Base-by-base conservation (phyloP, 2,329 filamentous ascomycete genomes). In the Trichocomaceae sp. region DNA sequence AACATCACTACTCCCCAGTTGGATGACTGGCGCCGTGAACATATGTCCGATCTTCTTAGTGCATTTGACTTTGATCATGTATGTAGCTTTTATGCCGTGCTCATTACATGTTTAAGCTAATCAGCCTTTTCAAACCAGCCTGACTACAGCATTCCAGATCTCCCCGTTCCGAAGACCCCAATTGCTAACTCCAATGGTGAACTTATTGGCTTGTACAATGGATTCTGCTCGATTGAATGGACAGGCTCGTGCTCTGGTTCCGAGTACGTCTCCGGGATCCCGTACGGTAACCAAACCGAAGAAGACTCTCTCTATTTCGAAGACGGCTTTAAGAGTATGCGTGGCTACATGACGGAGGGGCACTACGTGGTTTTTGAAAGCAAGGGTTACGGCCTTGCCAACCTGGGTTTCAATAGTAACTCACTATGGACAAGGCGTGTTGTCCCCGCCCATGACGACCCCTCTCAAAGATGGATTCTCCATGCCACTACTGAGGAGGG, bases 321-420 rank as follows among this genome's bases (percentile, higher is more conserved):
- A 59, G 67, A 77, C 33, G 80, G 80, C 1, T 82, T 75, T 70
- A 83, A 83, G 64, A 61, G 71, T 26, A 69, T 79, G 26, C 69
- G 79, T 2, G 79, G 80, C 0, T 69, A 74, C 22, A 65, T 82
- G 31, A 81, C 77, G 2, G 79, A 82, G 61, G 80, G 79, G 9
- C 77, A 78, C 22, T 81, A 77, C 60, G 69, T 82, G 12, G 75
- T 77, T 2, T 77, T 82, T 51, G 78, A 80, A 60, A 64, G 67
- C 53, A 63, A 67, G 23, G 74, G 75, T 15, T 67, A 62, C 17
- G 77, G 77, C 0, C 67, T 80, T 10, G 66, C 67, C 7, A 74
- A 72, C 50, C 8, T 17, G 17, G 35, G 52, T n/a, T 49, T 8
- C 15, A 33, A 19, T 0, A 49, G 37, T 17, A 23, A 23, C 2